These are phyloP conservation scores for Avena sativa DNA, from an alignment of 176 grass and related monocot species.

Conservation along the genomic window DNA sequence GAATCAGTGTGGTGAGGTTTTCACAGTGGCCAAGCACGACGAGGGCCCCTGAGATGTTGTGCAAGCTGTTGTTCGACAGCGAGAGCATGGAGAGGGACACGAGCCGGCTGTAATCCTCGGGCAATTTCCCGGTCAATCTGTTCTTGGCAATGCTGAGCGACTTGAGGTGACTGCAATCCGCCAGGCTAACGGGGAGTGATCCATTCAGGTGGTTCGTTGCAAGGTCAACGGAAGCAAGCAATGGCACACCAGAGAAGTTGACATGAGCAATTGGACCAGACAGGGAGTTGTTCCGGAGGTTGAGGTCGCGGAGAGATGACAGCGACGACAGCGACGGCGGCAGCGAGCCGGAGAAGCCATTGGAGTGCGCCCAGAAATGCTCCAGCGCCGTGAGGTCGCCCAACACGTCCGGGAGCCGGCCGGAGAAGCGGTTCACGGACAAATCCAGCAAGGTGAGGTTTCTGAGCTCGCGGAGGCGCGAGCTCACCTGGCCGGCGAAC, in stretches of 20 bases:
- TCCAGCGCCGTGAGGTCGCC: conserved; percentile 56
- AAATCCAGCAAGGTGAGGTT: conserved; percentile 65
- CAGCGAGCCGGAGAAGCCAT: conserved; percentile 59
- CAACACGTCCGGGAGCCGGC: conserved; percentile 78
- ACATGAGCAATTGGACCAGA: conserved; percentile 60
- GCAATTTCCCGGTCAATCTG: conserved; percentile 68
- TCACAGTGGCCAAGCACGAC: conserved; percentile 53
- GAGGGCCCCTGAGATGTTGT: conserved; percentile 69
- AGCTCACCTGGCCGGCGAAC: conserved; percentile 57
- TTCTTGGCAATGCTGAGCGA: conserved; percentile 93
- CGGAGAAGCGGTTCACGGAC: conserved; percentile 72
- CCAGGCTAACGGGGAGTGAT: conserved; percentile 62
- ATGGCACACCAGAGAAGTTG: conserved; percentile 73
- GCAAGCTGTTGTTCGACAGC: conserved; percentile 91
- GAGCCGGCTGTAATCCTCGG: conserved; percentile 50
- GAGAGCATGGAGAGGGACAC: conserved; percentile 71
- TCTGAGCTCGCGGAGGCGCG: conserved; percentile 49
- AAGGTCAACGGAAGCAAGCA: conserved; percentile 71
- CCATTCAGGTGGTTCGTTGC: conserved; percentile 80
- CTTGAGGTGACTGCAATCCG: conserved; percentile 61
- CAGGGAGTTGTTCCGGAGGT: conserved; percentile 89
- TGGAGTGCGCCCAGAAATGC: conserved; percentile 68
- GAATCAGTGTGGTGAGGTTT: conserved; percentile 84
- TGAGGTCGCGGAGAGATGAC: conserved; percentile 57
- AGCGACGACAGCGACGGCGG: conserved; percentile 65